Percentiles rank a stretch among this genome's conserved stretches.
phyloP scores from a whole-genome alignment of 225 moss, liverwort and hornwort genomes.

The Pseudoscleropodium purum region DNA sequence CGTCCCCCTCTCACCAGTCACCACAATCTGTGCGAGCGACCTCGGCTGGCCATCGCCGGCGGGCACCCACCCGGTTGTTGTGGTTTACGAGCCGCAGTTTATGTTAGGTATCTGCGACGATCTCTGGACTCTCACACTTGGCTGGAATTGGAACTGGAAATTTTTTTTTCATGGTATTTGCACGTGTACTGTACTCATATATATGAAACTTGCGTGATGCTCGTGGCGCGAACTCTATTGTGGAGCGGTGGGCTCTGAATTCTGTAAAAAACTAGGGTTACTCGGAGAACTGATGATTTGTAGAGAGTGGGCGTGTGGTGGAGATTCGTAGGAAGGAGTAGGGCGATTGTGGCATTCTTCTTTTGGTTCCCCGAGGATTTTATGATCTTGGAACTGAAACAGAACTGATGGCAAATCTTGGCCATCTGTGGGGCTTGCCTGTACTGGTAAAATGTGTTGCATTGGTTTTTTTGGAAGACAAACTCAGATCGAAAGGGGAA shows the following conservation, averaged over 20 bases:
- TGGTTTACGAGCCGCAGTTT: background rate
- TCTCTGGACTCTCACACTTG: background rate
- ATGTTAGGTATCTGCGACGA: background rate
- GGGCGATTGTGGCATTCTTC: background rate
- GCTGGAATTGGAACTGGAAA: background rate
- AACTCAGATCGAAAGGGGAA: background rate
- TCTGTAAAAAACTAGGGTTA: background rate
- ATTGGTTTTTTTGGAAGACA: background rate
- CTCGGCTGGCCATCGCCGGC: background rate
- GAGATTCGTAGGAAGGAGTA: background rate
- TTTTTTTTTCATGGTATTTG: background rate
- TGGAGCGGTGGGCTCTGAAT: background rate
- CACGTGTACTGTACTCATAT: background rate
- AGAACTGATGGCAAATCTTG: background rate
- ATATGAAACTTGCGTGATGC: background rate
- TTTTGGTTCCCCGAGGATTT: background rate
- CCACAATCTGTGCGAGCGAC: background rate
- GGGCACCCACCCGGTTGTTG: background rate
- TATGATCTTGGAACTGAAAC: background rate
- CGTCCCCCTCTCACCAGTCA: background rate
- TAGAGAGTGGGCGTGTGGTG: background rate
- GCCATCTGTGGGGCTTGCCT: background rate
- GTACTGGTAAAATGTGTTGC: background rate
- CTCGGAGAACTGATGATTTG: background rate
- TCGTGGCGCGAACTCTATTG: background rate